Evolutionary conservation across 2,329 filamentous ascomycete genomes (phyloP).

Genomic region (Arthrobotrys iridis): DNA sequence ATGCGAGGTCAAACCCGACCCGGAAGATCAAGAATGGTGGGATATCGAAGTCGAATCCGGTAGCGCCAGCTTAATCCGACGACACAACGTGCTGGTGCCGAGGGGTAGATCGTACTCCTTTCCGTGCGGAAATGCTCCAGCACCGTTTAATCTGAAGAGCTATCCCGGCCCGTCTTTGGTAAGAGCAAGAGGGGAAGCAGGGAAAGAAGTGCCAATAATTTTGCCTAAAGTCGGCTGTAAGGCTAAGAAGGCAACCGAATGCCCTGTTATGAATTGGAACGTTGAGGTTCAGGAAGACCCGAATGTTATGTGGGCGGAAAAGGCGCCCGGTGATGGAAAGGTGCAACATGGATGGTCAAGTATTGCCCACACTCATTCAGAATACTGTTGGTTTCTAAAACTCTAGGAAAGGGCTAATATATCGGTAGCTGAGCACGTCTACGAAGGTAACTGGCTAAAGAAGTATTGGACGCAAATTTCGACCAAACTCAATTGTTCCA

Average conservation of each 20-base stretch:
- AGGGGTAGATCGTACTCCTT: not conserved
- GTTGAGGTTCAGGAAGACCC: not conserved
- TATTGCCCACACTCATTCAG: too few species aligned
- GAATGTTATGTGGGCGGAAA: not conserved
- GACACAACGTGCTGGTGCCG: not conserved
- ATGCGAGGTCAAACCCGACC: too few species aligned
- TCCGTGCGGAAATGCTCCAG: not conserved
- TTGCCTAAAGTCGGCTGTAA: not conserved
- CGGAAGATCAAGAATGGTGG: too few species aligned
- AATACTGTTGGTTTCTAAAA: too few species aligned
- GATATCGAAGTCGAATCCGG: too few species aligned
- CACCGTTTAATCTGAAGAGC: not conserved
- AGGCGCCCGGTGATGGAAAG: not conserved
- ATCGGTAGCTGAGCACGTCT: too few species aligned
- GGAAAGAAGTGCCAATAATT: not conserved
- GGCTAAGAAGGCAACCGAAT: not conserved
- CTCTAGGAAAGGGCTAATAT: too few species aligned
- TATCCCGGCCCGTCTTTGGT: not conserved
- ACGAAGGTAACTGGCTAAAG: too few species aligned
- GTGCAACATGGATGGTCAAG: not conserved
- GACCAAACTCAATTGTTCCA: too few species aligned
- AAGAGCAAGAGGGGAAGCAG: not conserved
- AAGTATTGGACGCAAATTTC: too few species aligned
- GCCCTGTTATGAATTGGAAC: not conserved
- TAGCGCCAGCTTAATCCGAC: not conserved